Conservation (phyloP, 768 basidiomycete species). For the Boletus bicolor region DNA sequence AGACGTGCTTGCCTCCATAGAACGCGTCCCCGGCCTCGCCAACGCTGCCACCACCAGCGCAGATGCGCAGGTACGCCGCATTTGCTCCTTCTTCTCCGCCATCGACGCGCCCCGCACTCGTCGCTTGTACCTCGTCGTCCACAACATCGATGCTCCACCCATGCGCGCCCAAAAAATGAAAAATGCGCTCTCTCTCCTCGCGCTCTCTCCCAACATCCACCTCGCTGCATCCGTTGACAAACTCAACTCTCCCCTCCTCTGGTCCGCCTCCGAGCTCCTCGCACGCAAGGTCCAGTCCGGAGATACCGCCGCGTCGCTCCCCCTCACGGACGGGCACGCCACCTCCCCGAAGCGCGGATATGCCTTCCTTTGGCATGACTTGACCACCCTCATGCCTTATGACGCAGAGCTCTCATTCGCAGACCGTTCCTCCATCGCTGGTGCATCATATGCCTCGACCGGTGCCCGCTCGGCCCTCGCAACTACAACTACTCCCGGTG, state of each 20-base stretch:
- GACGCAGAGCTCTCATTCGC: conserved; percentile 70
- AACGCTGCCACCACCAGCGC: conserved; percentile 26
- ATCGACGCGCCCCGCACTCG: conserved; percentile 25
- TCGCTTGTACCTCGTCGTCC: conserved; percentile 75
- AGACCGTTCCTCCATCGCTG: conserved; percentile 60
- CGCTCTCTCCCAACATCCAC: conserved; percentile 72
- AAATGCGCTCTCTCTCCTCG: conserved; percentile 68
- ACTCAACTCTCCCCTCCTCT: conserved; percentile 79
- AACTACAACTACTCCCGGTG: conserved; percentile 30
- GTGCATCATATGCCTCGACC: conserved; percentile 39
- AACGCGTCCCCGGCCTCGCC: conserved; percentile 32
- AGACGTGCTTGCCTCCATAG: conserved; percentile 64
- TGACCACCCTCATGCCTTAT: conserved; percentile 83
- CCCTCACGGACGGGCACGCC: neutral
- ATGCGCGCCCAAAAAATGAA: conserved; percentile 64
- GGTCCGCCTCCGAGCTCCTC: conserved; percentile 65
- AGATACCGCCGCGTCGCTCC: neutral
- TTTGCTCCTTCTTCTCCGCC: conserved; percentile 62
- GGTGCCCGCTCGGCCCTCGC: conserved; percentile 26
- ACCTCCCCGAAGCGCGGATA: conserved; percentile 45
- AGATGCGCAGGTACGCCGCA: conserved; percentile 62
- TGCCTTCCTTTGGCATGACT: conserved; percentile 85
- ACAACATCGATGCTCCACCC: conserved; percentile 81
- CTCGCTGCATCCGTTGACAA: conserved; percentile 86
- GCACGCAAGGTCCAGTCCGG: conserved; percentile 42